These are phyloP conservation scores for Suillus clintonianus DNA, from an alignment of 768 basidiomycete species.

Conservation along the genomic window DNA sequence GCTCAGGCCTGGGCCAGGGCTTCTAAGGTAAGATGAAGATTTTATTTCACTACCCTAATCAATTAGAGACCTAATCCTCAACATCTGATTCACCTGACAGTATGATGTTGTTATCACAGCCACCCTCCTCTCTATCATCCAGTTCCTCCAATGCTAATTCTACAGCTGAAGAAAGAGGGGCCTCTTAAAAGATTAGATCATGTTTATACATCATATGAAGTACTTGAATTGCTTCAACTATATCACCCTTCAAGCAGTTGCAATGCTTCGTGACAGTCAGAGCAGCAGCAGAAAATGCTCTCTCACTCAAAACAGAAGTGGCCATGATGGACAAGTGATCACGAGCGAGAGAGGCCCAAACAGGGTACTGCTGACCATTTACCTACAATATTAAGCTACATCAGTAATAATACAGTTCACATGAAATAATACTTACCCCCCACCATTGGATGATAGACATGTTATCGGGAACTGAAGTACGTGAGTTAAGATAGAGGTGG, in stretches of 20 bases:
- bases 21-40: background rate
- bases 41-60: background rate
- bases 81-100: background rate
- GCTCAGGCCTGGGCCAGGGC: background rate
- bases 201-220: constrained; percentile 25
- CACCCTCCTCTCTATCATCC: background rate
- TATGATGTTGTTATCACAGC: too few species aligned
- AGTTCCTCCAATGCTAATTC: constrained; percentile 1
- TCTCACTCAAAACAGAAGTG: background rate
- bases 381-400: background rate
- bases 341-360: background rate
- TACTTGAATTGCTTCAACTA: constrained; percentile 36
- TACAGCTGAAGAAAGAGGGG: background rate
- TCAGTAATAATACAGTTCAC: background rate
- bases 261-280: constrained; percentile 39
- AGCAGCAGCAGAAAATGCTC: constrained; percentile 37
- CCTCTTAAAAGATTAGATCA: constrained; percentile 24
- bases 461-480: background rate
- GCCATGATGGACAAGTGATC: background rate
- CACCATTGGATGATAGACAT: background rate
- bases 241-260: constrained; percentile 36
- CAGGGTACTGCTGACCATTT: background rate
- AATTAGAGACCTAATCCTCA: background rate
- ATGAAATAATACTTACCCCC: background rate
- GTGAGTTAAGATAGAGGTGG: background rate